Evolutionary conservation across 192 early-diverging fungal species (phyloP).

Genomic region (Piromyces finnis): DNA sequence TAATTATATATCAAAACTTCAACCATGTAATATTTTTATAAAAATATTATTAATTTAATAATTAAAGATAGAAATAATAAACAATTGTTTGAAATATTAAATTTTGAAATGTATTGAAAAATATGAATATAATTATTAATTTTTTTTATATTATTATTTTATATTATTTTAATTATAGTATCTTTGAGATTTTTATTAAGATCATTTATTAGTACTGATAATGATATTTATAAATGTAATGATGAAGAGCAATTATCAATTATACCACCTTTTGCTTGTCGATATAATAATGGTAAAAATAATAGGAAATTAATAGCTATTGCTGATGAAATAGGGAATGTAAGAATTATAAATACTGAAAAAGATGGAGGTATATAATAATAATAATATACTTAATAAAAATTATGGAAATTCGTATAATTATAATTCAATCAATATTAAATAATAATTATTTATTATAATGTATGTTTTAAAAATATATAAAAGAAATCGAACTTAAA

Average conservation of each 20-base stretch:
- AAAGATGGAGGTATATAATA: constrained; percentile 4
- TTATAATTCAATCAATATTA: too few species aligned
- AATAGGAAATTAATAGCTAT: constrained; percentile 39
- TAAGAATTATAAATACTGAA: constrained; percentile 37
- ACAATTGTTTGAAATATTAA: too few species aligned
- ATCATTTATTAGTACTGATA: neutral
- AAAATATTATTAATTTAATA: too few species aligned
- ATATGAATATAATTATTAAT: too few species aligned
- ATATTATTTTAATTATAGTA: neutral
- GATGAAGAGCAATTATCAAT: neutral
- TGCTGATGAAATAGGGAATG: constrained; percentile 44
- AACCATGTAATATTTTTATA: neutral
- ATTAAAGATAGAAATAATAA: too few species aligned
- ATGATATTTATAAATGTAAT: neutral
- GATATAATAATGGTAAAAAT: neutral
- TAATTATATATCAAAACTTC: neutral
- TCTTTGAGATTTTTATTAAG: neutral
- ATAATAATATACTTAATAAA: too few species aligned
- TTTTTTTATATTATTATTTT: too few species aligned
- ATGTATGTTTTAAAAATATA: too few species aligned
- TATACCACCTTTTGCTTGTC: neutral
- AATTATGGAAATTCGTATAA: too few species aligned
- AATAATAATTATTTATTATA: too few species aligned
- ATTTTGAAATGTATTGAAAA: too few species aligned
- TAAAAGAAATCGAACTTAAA: constrained; percentile 9